These are phyloP conservation scores for Apophysomyces variabilis DNA, from an alignment of 371 early-diverging fungal species.

Conservation along the genomic window DNA sequence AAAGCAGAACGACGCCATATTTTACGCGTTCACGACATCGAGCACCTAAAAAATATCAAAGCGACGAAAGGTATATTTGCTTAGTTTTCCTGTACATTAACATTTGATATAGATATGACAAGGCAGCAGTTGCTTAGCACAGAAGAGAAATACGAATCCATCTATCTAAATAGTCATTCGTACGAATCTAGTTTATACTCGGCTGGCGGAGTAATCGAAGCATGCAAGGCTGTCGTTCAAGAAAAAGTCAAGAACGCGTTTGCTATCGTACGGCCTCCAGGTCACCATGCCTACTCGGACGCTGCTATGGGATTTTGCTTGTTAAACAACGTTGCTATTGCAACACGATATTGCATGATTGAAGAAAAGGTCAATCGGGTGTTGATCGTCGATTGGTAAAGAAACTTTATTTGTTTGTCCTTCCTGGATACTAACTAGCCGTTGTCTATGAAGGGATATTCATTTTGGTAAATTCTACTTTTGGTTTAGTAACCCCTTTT, in stretches of 20 bases:
- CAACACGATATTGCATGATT: conserved; percentile 61
- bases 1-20: conserved; percentile 63
- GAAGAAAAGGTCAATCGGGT: conserved; percentile 60
- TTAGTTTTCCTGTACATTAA: not conserved
- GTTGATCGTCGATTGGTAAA: conserved; percentile 88
- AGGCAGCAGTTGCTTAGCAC: conserved; percentile 16
- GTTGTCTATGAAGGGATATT: conserved; percentile 70
- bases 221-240: conserved; percentile 68
- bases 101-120: conserved; percentile 15
- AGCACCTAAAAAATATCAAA: conserved; percentile 44
- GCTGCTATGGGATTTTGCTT: conserved; percentile 86
- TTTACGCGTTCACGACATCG: conserved; percentile 60
- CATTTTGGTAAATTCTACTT: conserved; percentile 73
- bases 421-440: not conserved
- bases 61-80: conserved; percentile 27
- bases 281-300: conserved; percentile 87
- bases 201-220: conserved; percentile 78
- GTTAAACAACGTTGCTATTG: conserved; percentile 88
- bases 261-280: conserved; percentile 88
- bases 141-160: conserved; percentile 58
- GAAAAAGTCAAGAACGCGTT: conserved; percentile 77
- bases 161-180: conserved; percentile 74
- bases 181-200: conserved; percentile 66
- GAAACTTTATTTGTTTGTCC: not conserved
- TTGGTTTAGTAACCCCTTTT: not conserved